Percentiles rank a stretch among this genome's conserved stretches.
Evolutionary conservation across 306 rosid genomes (phyloP).

Genomic region (Citrullus amarus): DNA sequence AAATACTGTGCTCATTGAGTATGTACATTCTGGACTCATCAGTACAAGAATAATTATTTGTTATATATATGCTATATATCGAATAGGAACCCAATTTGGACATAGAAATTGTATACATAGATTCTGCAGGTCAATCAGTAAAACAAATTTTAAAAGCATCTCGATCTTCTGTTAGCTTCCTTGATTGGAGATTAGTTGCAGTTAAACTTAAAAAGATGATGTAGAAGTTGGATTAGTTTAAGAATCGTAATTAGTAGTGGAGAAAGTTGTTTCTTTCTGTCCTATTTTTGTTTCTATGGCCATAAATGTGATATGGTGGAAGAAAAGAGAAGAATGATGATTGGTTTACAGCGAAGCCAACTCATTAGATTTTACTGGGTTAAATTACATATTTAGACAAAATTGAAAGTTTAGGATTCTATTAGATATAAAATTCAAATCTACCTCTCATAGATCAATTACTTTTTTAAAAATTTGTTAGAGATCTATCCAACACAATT

Average conservation of each 20-base stretch:
- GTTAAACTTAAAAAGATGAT: neutral
- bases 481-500: too few relatives aligned
- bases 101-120: neutral
- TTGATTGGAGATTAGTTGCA: neutral
- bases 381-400: too few relatives aligned
- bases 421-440: too few relatives aligned
- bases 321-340: neutral
- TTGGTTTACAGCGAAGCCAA: neutral
- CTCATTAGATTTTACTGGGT: neutral
- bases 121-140: neutral
- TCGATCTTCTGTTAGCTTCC: neutral
- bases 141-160: neutral
- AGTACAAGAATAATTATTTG: constrained; percentile 18
- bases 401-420: too few relatives aligned
- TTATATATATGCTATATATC: constrained; percentile 26
- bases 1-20: constrained; percentile 13
- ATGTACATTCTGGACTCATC: constrained; percentile 23
- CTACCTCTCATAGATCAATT: too few relatives aligned
- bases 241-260: neutral
- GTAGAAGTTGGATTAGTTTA: neutral
- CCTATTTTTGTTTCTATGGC: neutral
- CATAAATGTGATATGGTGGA: neutral
- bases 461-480: too few relatives aligned
- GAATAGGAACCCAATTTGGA: neutral
- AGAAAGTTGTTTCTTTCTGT: neutral